phyloP scores from a whole-genome alignment of 2,329 filamentous ascomycete species.

The Chalara sp. region DNA sequence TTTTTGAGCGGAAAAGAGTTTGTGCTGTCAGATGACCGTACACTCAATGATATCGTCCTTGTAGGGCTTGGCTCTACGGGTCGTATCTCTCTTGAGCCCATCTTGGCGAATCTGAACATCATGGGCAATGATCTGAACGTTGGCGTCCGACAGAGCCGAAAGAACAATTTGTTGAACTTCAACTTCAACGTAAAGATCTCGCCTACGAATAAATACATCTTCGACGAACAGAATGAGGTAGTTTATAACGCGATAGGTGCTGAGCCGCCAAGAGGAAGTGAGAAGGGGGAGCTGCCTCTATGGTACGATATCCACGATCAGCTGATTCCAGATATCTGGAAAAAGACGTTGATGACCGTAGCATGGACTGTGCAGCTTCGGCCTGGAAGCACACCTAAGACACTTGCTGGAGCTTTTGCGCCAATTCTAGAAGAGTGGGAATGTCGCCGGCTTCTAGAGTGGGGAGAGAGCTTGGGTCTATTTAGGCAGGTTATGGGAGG shows the following conservation, averaged over 20 bases:
- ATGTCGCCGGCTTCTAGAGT: constrained; percentile 48
- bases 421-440: constrained; percentile 59
- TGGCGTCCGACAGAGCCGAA: constrained; percentile 53
- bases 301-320: constrained; percentile 66
- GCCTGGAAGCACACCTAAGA: constrained; percentile 46
- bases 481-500: constrained; percentile 31
- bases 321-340: constrained; percentile 54
- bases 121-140: constrained; percentile 41
- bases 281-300: constrained; percentile 50
- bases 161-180: constrained; percentile 58
- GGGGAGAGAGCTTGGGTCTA: constrained; percentile 44
- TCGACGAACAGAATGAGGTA: constrained; percentile 42
- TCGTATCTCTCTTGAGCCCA: constrained; percentile 49
- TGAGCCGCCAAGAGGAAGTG: constrained; percentile 33
- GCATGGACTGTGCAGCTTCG: constrained; percentile 56
- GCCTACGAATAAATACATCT: constrained; percentile 52
- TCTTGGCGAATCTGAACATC: constrained; percentile 58
- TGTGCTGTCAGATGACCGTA: constrained; percentile 42
- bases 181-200: constrained; percentile 55
- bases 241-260: constrained; percentile 28
- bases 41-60: not conserved
- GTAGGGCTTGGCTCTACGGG: not conserved
- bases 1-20: constrained; percentile 26
- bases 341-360: constrained; percentile 54
- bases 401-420: constrained; percentile 48